Conservation (phyloP, 2,329 filamentous ascomycete genomes). For the Trichophyton verrucosum region DNA sequence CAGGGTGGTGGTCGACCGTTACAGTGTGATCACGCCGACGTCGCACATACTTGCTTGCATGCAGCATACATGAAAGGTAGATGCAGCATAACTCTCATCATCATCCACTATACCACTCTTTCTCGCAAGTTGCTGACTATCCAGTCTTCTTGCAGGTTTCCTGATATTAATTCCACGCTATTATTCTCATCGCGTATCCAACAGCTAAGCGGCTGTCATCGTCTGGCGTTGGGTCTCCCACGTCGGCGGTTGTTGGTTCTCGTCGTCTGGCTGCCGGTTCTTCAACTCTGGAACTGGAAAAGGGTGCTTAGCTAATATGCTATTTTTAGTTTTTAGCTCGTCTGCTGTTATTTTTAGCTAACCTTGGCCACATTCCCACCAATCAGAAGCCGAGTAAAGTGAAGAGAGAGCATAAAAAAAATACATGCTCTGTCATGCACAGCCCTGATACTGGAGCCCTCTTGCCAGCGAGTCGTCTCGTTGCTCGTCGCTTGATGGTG, state of each 20-base stretch:
- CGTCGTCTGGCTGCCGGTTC: not conserved
- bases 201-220: too few relatives aligned
- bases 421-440: not conserved
- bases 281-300: not conserved
- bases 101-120: not conserved
- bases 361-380: not conserved
- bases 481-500: too few relatives aligned
- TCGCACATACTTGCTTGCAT: not conserved
- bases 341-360: not conserved
- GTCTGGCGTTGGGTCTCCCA: not conserved
- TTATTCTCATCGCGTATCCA: too few relatives aligned
- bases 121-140: too few relatives aligned
- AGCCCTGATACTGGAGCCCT: not conserved
- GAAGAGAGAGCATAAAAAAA: not conserved
- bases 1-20: not conserved
- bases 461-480: too few relatives aligned
- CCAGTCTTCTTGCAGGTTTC: too few relatives aligned
- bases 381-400: not conserved
- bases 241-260: not conserved
- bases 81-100: not conserved
- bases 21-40: not conserved
- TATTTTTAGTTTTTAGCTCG: not conserved
- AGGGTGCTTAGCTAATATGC: not conserved
- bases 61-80: not conserved
- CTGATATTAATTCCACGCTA: too few relatives aligned